Evolutionary conservation across 441 rosid species (phyloP), one percentile per base, ranked within the genome.

Genomic region (Omphalea diandra): DNA sequence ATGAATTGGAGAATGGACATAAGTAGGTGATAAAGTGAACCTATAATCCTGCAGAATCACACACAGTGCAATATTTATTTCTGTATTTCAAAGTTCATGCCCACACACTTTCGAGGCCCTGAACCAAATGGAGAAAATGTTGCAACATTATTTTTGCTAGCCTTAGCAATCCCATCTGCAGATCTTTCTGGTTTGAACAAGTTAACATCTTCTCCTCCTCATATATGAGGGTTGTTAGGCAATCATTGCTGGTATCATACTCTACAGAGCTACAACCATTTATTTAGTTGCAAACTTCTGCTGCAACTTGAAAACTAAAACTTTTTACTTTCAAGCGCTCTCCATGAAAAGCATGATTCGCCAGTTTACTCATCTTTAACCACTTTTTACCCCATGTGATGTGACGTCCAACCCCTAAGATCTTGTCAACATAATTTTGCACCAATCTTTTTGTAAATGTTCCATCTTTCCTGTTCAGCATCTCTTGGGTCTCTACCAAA

Each of bases 131-230:
- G 86, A 20, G 79, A 26, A 70, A 68, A 84, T 20, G 72, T 73
- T 0, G 76, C 80, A 1, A 36, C 22, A 26, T 66, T 80, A 47
- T 73, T 76, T 15, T 49, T 71, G 7, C 78, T 76, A 62, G 87
- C 87, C 63, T 80, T 77, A 20, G 80, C 80, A 14, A 80, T 65
- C 7, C 83, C 90, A 22, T 80, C 75, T 1, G 76, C 74, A 69
- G 82, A 83, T 40, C 87, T 80, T 41, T 83, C 79, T 2, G 90
- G 87, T 61, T 76, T 83, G 79, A 79, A 86, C 5, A 66, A 63
- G 40, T 79, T 62, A 12, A 32, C 80, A 72, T 84, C 84, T 17
- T 79, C 79, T 63, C n/a, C n/a, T n/a, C 86, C 87, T 86, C 88
- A 84, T 15, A 79, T 14, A 1, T 74, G 22, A 24, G 82, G 77